A percentile compares a stretch with the other conserved stretches of the same genome.
These are phyloP conservation scores for Dalechampia spathulata DNA, from an alignment of 441 rosid species.

Conservation along the genomic window DNA sequence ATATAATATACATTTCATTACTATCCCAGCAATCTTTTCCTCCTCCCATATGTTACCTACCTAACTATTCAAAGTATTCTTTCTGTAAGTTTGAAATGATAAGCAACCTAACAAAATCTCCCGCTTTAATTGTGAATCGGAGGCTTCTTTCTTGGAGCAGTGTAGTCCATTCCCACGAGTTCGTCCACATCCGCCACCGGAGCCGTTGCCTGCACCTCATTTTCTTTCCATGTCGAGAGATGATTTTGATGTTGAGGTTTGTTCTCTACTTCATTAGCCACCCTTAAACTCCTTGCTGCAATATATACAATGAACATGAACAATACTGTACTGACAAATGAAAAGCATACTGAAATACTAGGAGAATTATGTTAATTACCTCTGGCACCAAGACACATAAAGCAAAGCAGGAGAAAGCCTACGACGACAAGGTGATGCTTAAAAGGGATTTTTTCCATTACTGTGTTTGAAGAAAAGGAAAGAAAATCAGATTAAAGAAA, in stretches of 20 bases:
- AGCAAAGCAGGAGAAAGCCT: conserved; percentile 32
- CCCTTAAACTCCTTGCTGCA: conserved; percentile 39
- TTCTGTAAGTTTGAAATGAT: neutral
- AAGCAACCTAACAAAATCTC: conserved; percentile 6
- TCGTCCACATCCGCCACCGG: conserved; percentile 23
- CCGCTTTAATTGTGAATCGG: conserved; percentile 50
- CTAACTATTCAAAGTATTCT: neutral
- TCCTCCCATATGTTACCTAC: neutral
- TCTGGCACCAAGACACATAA: conserved; percentile 25
- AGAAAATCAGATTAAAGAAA: no score
- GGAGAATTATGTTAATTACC: no score
- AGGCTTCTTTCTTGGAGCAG: conserved; percentile 54
- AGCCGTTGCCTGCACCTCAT: neutral
- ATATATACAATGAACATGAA: no score
- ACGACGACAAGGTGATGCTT: conserved; percentile 34
- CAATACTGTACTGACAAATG: no score
- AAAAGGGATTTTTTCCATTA: conserved; percentile 33
- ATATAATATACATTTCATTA: no score
- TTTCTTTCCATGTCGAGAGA: conserved; percentile 9
- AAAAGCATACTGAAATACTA: no score
- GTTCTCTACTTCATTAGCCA: conserved; percentile 18
- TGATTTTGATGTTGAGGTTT: conserved; percentile 11
- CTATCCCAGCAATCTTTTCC: no score
- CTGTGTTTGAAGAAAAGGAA: no score
- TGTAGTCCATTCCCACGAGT: conserved; percentile 40